Conservation (phyloP, 2,329 filamentous ascomycete species). For the Leptoxyphium fumago region DNA sequence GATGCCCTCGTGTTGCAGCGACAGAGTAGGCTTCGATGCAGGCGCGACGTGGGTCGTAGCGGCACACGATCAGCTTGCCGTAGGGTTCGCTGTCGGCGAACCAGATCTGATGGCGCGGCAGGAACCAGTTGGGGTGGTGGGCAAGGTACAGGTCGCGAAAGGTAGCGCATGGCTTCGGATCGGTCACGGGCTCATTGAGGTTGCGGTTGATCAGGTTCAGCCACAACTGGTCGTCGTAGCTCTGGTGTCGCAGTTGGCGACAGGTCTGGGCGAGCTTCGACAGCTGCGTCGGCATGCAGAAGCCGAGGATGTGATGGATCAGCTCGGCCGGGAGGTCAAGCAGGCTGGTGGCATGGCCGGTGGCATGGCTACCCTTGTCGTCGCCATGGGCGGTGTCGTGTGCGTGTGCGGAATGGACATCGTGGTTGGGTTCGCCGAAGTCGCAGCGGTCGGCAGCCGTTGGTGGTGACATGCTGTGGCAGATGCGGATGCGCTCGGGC, state of each 20-base stretch:
- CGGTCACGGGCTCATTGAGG: slow-evolving; percentile 42
- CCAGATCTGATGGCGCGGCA: slow-evolving; percentile 70
- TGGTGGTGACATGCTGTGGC: too few relatives aligned
- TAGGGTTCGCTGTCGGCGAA: slow-evolving; percentile 60
- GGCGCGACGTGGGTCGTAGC: slow-evolving; percentile 57
- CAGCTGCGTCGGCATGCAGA: slow-evolving; percentile 51
- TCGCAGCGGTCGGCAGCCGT: too few relatives aligned
- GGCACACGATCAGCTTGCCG: slow-evolving; percentile 61
- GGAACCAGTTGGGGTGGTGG: slow-evolving; percentile 74
- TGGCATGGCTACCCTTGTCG: neutral
- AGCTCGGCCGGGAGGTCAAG: slow-evolving; percentile 58
- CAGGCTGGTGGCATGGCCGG: slow-evolving; percentile 17
- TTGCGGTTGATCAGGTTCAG: slow-evolving; percentile 52
- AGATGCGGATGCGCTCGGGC: too few relatives aligned
- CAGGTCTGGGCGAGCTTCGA: slow-evolving; percentile 46
- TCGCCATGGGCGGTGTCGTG: neutral
- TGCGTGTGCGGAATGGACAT: neutral
- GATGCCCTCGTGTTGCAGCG: slow-evolving; percentile 45
- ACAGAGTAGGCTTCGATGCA: slow-evolving; percentile 72
- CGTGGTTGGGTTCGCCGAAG: too few relatives aligned
- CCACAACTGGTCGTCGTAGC: slow-evolving; percentile 58
- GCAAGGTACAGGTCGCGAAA: slow-evolving; percentile 59
- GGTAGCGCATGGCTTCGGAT: slow-evolving; percentile 42
- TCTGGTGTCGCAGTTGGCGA: slow-evolving; percentile 42
- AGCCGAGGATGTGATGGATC: slow-evolving; percentile 53